phyloP scores from a whole-genome alignment of 176 grass and related monocot genomes.

The Oropetium thomaeum region DNA sequence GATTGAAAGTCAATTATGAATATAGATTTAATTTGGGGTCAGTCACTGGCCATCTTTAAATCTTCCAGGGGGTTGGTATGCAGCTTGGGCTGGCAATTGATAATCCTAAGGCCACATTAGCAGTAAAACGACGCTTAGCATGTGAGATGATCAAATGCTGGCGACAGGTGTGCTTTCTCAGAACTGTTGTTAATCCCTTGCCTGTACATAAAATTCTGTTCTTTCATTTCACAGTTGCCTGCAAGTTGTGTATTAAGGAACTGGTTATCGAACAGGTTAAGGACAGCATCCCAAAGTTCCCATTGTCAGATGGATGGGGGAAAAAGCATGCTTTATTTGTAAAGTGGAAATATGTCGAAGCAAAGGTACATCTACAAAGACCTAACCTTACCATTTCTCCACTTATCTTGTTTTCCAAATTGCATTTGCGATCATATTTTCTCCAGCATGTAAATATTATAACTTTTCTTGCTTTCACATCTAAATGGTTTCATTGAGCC shows the following conservation, averaged over 20 bases:
- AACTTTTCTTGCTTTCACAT: not conserved
- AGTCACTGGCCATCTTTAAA: conserved; percentile 25
- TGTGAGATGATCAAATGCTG: conserved; percentile 98
- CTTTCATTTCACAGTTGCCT: conserved; percentile 17
- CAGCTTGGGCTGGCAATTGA: conserved; percentile 97
- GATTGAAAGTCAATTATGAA: not conserved
- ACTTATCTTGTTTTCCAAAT: not conserved
- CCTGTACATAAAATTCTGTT: too few species aligned
- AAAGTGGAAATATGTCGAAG: conserved; percentile 93
- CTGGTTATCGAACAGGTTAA: conserved; percentile 50
- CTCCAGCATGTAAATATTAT: not conserved
- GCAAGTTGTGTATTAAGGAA: conserved; percentile 2
- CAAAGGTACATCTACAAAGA: conserved; percentile 63
- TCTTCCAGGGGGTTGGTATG: conserved; percentile 71
- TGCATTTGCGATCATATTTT: not conserved
- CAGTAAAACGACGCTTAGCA: conserved; percentile 91
- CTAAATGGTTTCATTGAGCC: conserved; percentile 6
- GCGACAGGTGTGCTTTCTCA: conserved; percentile 60
- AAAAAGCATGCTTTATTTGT: conserved; percentile 83
- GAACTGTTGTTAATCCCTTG: not conserved
- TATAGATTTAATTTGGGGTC: not conserved
- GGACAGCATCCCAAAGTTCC: conserved; percentile 64
- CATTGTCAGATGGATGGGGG: conserved; percentile 67
- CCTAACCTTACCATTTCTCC: not conserved
- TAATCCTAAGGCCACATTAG: conserved; percentile 86